These are phyloP conservation scores for Debaryomyces robertsiae DNA, from an alignment of 1,139 yeast species.

Conservation along the genomic window DNA sequence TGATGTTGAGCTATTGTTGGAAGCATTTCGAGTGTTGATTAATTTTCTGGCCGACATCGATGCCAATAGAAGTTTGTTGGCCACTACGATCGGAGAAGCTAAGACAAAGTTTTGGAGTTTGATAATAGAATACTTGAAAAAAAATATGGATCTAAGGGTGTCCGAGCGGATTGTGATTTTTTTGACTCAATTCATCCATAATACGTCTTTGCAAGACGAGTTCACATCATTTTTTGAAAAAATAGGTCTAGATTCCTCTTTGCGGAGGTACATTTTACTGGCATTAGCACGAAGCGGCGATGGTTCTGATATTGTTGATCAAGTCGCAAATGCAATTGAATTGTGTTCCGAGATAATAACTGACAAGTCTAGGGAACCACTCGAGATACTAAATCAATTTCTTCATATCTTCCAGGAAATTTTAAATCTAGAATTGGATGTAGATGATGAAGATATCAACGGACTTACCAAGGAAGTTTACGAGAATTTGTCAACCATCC, in stretches of 20 bases:
- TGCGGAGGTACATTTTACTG: not conserved
- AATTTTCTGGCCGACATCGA: conserved; percentile 44
- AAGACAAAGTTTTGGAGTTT: conserved; percentile 27
- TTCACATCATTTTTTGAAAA: conserved; percentile 21
- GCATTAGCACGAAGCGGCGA: not conserved
- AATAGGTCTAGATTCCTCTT: conserved; percentile 7
- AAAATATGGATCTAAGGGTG: not conserved
- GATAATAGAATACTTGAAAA: conserved; percentile 8
- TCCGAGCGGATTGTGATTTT: conserved; percentile 25
- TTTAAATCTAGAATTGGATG: conserved; percentile 4
- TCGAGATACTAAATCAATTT: conserved; percentile 9
- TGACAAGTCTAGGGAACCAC: conserved; percentile 1
- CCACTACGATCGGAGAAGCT: conserved; percentile 11
- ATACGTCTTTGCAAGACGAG: conserved; percentile 24
- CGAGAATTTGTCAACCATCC: conserved; percentile 19
- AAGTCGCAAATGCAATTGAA: conserved; percentile 1
- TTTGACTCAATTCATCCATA: conserved; percentile 38
- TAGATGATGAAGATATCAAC: conserved; percentile 15
- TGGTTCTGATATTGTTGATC: conserved; percentile 4
- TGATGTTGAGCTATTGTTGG: conserved; percentile 15
- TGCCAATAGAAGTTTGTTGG: conserved; percentile 29
- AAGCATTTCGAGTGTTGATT: conserved; percentile 32
- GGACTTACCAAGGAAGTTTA: conserved; percentile 16
- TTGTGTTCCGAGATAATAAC: conserved; percentile 7
- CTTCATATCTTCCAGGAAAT: conserved; percentile 6